Base-by-base conservation (phyloP, 2,329 filamentous ascomycete genomes). In the Lachnellula arida region DNA sequence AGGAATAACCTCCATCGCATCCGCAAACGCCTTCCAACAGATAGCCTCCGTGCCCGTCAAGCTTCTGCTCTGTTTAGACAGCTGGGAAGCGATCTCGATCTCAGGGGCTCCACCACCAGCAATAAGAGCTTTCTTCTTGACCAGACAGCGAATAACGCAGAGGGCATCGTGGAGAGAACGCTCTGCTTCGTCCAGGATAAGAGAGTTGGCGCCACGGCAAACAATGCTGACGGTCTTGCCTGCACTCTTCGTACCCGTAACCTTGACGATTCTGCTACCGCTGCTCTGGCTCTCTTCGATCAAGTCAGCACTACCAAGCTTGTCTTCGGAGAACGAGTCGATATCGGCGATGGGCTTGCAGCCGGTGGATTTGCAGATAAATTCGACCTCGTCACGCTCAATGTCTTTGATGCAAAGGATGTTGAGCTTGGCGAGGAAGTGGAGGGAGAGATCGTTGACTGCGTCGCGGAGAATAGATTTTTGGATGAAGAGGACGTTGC, bases 121-220 rank as follows among this genome's bases (percentile, higher is more conserved):
- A 67, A 99, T 96, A 55, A 99, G 84, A n/a, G 94, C 94, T 78
- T 95, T 96, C 85, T 97, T 99, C 85, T 99, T 99, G 65, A 99
- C 94, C 59, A 99, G 77, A 71, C 94, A 99, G 67, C 94, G 88
- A 66, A 99, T 92, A 50, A 97, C 94, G 72, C 94, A 99, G 62
- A 97, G 91, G 32, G 94, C 94, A 68, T 99, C 94, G 80, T 99
- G 94, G 54, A 99, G 82, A 64, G 89, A 94, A 67, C 94, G 90
- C 80, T 97, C 94, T 0, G 94, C 95, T 76, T 99, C 94, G 71
- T 99, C 94, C 49, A 99, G 80, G 69, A 99, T 97, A 63, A 99
- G 80, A 58, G 80, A 83, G 80, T 99, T 99, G 72, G 94, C 94
- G 64, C 94, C 94, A 60, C 94, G 89, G 68, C 91, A 92, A 56